These are phyloP conservation scores for Mentha longifolia DNA, from an alignment of 257 asterid species.

Conservation along the genomic window DNA sequence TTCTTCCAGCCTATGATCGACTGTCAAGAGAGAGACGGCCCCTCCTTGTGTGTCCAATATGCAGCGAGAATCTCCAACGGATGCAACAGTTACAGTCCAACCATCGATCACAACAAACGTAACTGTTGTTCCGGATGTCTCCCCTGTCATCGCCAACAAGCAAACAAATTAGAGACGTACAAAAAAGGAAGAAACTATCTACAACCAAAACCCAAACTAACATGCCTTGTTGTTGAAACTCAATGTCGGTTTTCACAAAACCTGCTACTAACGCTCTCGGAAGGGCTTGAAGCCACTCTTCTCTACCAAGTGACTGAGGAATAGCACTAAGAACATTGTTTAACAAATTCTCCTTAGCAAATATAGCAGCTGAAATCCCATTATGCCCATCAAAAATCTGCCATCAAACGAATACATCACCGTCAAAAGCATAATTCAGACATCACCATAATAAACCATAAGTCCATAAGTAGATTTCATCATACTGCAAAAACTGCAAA, in stretches of 20 bases:
- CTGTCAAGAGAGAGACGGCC: slow-evolving; percentile 83
- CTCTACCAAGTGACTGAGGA: slow-evolving; percentile 72
- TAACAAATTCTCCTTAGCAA: slow-evolving; percentile 79
- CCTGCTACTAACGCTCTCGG: slow-evolving; percentile 97
- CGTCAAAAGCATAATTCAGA: not conserved
- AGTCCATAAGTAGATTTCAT: not conserved
- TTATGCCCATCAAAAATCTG: slow-evolving; percentile 97
- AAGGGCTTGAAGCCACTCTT: slow-evolving; percentile 93
- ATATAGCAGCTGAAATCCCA: slow-evolving; percentile 95
- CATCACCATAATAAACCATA: slow-evolving; percentile 13
- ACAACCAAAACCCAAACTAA: not conserved
- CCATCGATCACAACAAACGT: slow-evolving; percentile 93
- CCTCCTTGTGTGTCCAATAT: slow-evolving; percentile 95
- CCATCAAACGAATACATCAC: slow-evolving; percentile 19
- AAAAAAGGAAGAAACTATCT: not conserved
- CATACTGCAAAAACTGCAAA: slow-evolving; percentile 88
- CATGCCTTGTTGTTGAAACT: slow-evolving; percentile 81
- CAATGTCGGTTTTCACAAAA: slow-evolving; percentile 92
- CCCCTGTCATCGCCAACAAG: slow-evolving; percentile 57
- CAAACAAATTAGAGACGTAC: slow-evolving; percentile 31
- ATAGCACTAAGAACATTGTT: slow-evolving; percentile 87
- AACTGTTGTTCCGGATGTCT: slow-evolving; percentile 96
- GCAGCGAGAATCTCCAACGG: slow-evolving; percentile 98
- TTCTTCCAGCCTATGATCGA: slow-evolving; percentile 94
- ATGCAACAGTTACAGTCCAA: slow-evolving; percentile 98